Conservation (phyloP, 1,284 basidiomycete genomes). For the Rhodotorula sp. region DNA sequence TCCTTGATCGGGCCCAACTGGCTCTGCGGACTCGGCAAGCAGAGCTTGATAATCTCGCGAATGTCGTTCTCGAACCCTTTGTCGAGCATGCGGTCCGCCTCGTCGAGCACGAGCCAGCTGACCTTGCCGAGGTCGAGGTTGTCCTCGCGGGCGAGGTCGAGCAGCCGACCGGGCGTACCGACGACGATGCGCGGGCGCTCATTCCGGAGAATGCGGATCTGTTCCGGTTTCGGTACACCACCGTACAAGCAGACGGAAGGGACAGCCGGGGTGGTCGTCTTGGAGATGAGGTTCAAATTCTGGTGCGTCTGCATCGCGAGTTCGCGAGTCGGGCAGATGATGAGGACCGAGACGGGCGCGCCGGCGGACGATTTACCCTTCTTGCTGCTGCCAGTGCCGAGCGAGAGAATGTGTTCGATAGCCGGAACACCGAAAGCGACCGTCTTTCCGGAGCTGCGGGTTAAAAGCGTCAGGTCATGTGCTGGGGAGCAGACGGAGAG, state of each 20-base stretch:
- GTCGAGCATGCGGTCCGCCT: constrained; percentile 98
- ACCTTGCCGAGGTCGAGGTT: constrained; percentile 79
- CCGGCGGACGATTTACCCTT: constrained; percentile 43
- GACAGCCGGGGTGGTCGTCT: constrained; percentile 62
- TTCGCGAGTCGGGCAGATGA: constrained; percentile 90
- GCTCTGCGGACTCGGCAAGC: constrained; percentile 55
- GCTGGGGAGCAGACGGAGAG: constrained; percentile 48
- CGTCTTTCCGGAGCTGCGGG: constrained; percentile 70
- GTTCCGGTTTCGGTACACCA: constrained; percentile 82
- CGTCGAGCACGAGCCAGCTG: constrained; percentile 88
- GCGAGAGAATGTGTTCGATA: constrained; percentile 63
- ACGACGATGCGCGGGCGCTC: constrained; percentile 73
- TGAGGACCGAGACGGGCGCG: constrained; percentile 66
- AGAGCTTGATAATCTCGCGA: constrained; percentile 76
- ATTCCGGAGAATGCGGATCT: constrained; percentile 63
- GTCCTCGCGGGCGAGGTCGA: constrained; percentile 84
- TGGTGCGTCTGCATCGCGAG: constrained; percentile 92
- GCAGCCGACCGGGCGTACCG: constrained; percentile 88
- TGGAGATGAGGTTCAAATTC: constrained; percentile 73
- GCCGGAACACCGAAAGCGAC: constrained; percentile 93
- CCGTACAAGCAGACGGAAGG: constrained; percentile 85
- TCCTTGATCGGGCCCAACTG: constrained; percentile 47
- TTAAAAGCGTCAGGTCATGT: background rate
- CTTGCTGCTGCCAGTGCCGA: constrained; percentile 40
- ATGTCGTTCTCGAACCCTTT: constrained; percentile 99